A percentile compares a stretch with the other conserved stretches of the same genome.
These are phyloP conservation scores for Dentiscutata heterogama DNA, from an alignment of 371 early-diverging fungal species.

Conservation along the genomic window DNA sequence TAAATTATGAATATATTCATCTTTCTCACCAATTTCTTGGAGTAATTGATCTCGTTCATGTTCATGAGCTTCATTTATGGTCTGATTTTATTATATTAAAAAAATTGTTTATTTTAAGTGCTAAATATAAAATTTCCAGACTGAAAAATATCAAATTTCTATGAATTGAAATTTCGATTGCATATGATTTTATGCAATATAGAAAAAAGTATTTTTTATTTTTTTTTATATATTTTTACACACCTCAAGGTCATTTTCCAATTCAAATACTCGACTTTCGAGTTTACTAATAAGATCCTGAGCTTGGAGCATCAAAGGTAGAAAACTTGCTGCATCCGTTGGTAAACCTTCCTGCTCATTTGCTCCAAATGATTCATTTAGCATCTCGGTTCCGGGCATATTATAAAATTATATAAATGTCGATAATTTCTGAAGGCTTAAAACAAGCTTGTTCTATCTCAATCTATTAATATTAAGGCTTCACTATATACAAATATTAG, in stretches of 20 bases:
- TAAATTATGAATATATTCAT: conserved; percentile 63
- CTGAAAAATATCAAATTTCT: background rate
- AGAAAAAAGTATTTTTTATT: no score
- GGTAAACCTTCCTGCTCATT: conserved; percentile 24
- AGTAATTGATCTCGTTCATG: conserved; percentile 66
- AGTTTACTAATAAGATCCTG: conserved; percentile 65
- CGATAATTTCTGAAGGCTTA: background rate
- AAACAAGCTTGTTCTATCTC: background rate
- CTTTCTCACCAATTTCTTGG: conserved; percentile 65
- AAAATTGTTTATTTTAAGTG: no score
- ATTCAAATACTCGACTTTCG: conserved; percentile 64
- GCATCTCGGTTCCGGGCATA: conserved; percentile 19
- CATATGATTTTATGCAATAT: background rate
- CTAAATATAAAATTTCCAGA: background rate
- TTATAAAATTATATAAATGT: background rate
- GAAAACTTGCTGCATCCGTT: conserved; percentile 57
- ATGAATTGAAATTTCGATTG: no score
- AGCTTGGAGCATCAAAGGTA: conserved; percentile 66
- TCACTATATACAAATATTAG: background rate
- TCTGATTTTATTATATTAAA: conserved; percentile 48
- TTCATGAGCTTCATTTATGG: conserved; percentile 65
- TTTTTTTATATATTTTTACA: conserved; percentile 41
- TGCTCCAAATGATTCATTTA: conserved; percentile 20
- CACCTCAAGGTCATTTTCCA: conserved; percentile 66
- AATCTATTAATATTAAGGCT: background rate